Conservation (phyloP, 257 asterid genomes). For the Solanum clarkiae region DNA sequence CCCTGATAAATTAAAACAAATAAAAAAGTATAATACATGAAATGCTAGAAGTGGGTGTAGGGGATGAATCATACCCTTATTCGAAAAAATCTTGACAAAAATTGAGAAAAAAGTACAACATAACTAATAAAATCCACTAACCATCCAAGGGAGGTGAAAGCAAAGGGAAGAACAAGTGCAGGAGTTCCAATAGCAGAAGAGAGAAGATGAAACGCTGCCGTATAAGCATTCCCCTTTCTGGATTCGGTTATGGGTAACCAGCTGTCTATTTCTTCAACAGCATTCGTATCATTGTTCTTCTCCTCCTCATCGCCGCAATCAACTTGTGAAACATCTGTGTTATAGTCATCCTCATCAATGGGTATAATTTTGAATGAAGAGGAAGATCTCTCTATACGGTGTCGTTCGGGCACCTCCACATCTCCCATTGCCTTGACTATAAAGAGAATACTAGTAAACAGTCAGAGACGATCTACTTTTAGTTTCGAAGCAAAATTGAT, state of each 20-base stretch:
- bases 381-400: background rate
- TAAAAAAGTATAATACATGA: too few species aligned
- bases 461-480: background rate
- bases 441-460: too few species aligned
- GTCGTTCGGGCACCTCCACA: background rate
- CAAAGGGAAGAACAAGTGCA: conserved; percentile 40
- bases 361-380: conserved; percentile 23
- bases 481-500: background rate
- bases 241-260: conserved; percentile 55
- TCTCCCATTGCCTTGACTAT: background rate
- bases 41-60: too few species aligned
- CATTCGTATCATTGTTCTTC: background rate
- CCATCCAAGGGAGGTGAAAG: conserved; percentile 63
- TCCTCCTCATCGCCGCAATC: background rate
- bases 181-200: conserved; percentile 60
- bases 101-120: too few species aligned
- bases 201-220: conserved; percentile 24
- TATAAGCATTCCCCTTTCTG: conserved; percentile 33
- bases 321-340: background rate
- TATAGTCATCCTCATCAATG: background rate
- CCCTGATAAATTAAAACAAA: too few species aligned
- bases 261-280: conserved; percentile 1
- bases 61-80: too few species aligned
- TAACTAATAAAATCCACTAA: background rate
- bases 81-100: too few species aligned